A percentile compares a stretch with the other conserved stretches of the same genome.
Conservation (phyloP, 495 filamentous ascomycete species). For the Cladorrhinum samala region DNA sequence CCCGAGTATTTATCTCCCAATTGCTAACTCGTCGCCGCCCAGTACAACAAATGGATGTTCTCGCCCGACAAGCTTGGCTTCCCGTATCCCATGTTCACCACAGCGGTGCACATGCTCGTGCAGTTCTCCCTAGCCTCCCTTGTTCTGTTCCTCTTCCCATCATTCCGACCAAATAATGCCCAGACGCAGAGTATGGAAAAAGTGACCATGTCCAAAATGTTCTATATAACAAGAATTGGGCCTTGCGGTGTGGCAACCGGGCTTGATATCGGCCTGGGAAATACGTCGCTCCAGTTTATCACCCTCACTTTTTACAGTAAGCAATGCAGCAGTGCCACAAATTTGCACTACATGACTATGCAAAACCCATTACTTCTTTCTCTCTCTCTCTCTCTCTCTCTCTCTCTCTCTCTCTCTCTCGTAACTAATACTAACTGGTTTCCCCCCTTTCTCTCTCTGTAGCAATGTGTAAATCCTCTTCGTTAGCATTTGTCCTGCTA, state of each 20-base stretch:
- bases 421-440: slow-evolving; percentile 11
- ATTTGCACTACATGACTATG: no score
- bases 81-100: slow-evolving; percentile 92
- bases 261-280: slow-evolving; percentile 93
- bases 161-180: slow-evolving; percentile 62
- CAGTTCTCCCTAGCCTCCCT: slow-evolving; percentile 80
- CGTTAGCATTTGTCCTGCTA: slow-evolving; percentile 86
- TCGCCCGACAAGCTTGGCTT: slow-evolving; percentile 78
- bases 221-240: slow-evolving; percentile 87
- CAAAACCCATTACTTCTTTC: no score
- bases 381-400: no score
- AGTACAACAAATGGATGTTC: slow-evolving; percentile 99
- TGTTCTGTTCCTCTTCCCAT: slow-evolving; percentile 78
- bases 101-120: slow-evolving; percentile 90
- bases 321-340: no score
- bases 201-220: slow-evolving; percentile 82
- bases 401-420: neutral
- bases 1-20: neutral
- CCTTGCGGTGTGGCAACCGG: slow-evolving; percentile 92
- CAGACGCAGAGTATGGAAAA: slow-evolving; percentile 46
- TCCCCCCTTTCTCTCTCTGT: neutral
- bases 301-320: slow-evolving; percentile 92
- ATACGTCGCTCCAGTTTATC: slow-evolving; percentile 93
- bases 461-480: slow-evolving; percentile 99
- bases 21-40: slow-evolving; percentile 7